Percentiles rank a stretch among this genome's conserved stretches.
Conservation (phyloP, 371 early-diverging fungal species). For the Mortierella sp. region DNA sequence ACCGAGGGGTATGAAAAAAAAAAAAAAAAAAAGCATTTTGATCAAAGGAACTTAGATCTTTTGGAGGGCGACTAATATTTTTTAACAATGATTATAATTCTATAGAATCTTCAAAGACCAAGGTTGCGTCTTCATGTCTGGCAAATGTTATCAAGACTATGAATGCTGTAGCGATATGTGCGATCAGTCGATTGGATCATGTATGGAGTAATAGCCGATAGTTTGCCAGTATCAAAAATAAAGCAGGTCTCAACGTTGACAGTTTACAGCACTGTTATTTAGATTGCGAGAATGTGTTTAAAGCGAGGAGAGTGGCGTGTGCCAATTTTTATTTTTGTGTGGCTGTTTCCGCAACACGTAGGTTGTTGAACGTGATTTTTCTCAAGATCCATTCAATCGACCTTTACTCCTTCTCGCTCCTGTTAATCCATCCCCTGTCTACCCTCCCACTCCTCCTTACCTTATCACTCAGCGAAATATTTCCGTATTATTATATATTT, state of each 20-base stretch:
- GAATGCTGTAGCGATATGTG: constrained; percentile 32
- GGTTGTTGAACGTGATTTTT: neutral
- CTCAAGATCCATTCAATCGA: neutral
- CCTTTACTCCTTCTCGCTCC: neutral
- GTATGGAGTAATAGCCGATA: constrained; percentile 6
- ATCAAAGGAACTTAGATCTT: no score
- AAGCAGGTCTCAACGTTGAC: no score
- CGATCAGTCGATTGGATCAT: constrained; percentile 19
- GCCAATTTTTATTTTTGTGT: no score
- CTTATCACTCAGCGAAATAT: neutral
- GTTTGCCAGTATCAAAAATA: neutral
- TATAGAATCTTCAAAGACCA: neutral
- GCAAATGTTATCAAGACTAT: constrained; percentile 23
- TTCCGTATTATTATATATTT: neutral
- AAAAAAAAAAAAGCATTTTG: neutral
- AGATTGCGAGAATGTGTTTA: no score
- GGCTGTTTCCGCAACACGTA: neutral
- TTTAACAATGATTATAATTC: no score
- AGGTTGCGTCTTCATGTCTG: constrained; percentile 15
- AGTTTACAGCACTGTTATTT: no score
- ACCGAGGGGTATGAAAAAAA: neutral
- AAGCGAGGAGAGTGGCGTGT: no score
- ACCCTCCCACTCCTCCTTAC: neutral
- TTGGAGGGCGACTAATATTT: no score
- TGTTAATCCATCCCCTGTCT: neutral